Conservation (phyloP, 1,284 basidiomycete genomes). For the Cutaneotrichosporon cutaneum region DNA sequence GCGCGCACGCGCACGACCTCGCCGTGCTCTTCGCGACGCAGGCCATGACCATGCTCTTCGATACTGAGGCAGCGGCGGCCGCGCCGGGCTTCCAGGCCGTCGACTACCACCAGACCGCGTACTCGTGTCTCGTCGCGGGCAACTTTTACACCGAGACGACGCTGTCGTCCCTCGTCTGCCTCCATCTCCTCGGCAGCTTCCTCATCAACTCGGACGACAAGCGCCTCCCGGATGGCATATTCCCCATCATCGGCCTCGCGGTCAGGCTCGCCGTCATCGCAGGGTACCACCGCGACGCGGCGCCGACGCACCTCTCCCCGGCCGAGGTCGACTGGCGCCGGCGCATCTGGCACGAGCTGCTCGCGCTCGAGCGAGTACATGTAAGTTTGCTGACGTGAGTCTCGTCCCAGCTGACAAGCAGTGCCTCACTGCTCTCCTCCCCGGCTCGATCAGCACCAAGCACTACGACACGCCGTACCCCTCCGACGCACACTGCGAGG, state of each 20-base stretch:
- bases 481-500: conserved; percentile 19
- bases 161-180: conserved; percentile 18
- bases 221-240: conserved; percentile 24
- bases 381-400: background rate
- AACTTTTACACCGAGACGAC: conserved; percentile 28
- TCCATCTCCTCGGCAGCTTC: conserved; percentile 22
- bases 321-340: conserved; percentile 23
- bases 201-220: conserved; percentile 28
- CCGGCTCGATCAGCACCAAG: conserved; percentile 20
- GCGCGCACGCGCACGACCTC: conserved; percentile 25
- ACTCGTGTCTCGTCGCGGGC: conserved; percentile 24
- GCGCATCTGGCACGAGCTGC: conserved; percentile 26
- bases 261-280: conserved; percentile 25
- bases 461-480: conserved; percentile 28
- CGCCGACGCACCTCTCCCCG: conserved; percentile 13
- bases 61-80: conserved; percentile 5
- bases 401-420: background rate
- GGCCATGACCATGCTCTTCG: conserved; percentile 22
- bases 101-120: conserved; percentile 25
- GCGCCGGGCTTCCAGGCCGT: conserved; percentile 16
- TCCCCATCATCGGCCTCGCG: conserved; percentile 24
- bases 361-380: conserved; percentile 23
- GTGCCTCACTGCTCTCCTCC: conserved; percentile 22
- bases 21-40: conserved; percentile 22
- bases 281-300: conserved; percentile 24